phyloP scores from a whole-genome alignment of 169 alveolate genomes.

The Eimeria falciformis region DNA sequence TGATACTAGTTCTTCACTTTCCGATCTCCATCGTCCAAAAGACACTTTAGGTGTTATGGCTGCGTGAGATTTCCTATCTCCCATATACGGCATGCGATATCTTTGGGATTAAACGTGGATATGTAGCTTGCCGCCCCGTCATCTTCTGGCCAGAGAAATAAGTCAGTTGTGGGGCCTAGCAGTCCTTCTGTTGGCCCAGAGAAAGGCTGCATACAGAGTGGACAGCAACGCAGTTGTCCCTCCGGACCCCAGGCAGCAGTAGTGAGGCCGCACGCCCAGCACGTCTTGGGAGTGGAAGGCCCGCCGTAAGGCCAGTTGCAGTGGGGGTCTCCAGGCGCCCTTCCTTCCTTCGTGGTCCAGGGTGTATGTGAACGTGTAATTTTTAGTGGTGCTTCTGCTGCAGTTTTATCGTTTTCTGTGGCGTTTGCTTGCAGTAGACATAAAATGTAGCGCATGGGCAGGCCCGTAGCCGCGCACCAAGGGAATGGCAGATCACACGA shows the following conservation, averaged over 20 bases:
- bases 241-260: slow-evolving; percentile 72
- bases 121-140: not conserved
- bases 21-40: too few relatives aligned
- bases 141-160: not conserved
- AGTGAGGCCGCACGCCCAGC: slow-evolving; percentile 34
- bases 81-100: too few relatives aligned
- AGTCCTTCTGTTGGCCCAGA: not conserved
- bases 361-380: too few relatives aligned
- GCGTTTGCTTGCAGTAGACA: not conserved
- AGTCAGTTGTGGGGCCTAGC: not conserved
- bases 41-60: too few relatives aligned
- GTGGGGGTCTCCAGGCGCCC: not conserved
- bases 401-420: not conserved
- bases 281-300: slow-evolving; percentile 25
- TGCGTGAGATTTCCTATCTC: too few relatives aligned
- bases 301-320: slow-evolving; percentile 44
- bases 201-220: slow-evolving; percentile 61
- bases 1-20: too few relatives aligned
- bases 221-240: slow-evolving; percentile 46
- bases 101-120: not conserved
- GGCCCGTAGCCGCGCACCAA: slow-evolving; percentile 66
- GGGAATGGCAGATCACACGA: slow-evolving; percentile 51
- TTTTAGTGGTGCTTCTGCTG: not conserved
- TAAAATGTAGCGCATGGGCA: slow-evolving; percentile 47
- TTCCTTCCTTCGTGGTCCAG: not conserved